These are phyloP conservation scores for Triticum urartu DNA, from an alignment of 176 grass and related monocot genomes.

Conservation along the genomic window DNA sequence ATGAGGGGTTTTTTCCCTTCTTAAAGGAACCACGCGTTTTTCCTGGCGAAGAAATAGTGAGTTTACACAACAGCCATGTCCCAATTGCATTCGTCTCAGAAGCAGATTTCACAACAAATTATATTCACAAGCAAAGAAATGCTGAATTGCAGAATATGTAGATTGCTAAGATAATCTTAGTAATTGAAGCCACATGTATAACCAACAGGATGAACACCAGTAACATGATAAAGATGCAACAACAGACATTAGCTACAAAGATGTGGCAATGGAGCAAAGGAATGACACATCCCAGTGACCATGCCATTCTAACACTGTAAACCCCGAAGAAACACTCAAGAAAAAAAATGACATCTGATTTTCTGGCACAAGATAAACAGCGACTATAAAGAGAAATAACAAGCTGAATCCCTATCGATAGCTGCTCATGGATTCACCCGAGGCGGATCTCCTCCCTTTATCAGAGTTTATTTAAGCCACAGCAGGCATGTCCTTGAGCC, in stretches of 20 bases:
- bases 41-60: neutral
- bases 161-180: neutral
- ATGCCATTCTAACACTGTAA: slow-evolving; percentile 24
- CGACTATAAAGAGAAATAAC: neutral
- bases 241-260: slow-evolving; percentile 4
- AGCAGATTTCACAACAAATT: neutral
- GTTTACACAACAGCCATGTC: neutral
- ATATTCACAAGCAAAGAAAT: neutral
- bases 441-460: neutral
- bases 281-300: neutral
- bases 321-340: neutral
- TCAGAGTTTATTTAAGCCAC: slow-evolving; percentile 43
- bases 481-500: slow-evolving; percentile 73
- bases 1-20: neutral
- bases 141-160: neutral
- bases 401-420: slow-evolving; percentile 17
- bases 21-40: neutral
- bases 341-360: slow-evolving; percentile 7
- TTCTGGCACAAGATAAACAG: slow-evolving; percentile 12
- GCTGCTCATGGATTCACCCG: neutral
- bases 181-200: slow-evolving; percentile 8
- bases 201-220: neutral
- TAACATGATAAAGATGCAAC: neutral
- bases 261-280: slow-evolving; percentile 6
- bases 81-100: neutral